Evolutionary conservation across 129 eudicot genomes (phyloP).

Genomic region (Glebionis coronaria): DNA sequence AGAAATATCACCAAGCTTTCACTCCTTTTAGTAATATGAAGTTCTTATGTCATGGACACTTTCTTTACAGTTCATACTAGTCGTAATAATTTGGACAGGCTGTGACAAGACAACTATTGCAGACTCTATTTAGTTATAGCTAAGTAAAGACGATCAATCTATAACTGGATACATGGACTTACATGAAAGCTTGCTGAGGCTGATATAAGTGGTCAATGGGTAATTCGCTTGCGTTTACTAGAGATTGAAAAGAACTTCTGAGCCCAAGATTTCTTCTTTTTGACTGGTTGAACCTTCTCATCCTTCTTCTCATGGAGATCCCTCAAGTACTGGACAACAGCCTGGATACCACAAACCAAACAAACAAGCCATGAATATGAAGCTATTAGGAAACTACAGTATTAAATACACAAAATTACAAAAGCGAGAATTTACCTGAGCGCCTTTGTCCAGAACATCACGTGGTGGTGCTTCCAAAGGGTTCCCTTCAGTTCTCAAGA

Average conservation of each 20-base stretch:
- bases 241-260: slow-evolving; percentile 58
- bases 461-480: slow-evolving; percentile 80
- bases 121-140: background rate
- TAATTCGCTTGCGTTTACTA: slow-evolving; percentile 72
- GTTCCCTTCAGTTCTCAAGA: slow-evolving; percentile 74
- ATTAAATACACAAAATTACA: background rate
- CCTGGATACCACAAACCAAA: slow-evolving; percentile 44
- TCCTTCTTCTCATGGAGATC: slow-evolving; percentile 66
- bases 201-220: slow-evolving; percentile 37
- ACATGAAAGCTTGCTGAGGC: slow-evolving; percentile 26
- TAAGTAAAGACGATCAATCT: slow-evolving; percentile 2
- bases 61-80: background rate
- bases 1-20: background rate
- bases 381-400: background rate
- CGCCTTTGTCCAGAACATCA: slow-evolving; percentile 58
- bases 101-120: background rate
- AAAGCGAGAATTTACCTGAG: slow-evolving; percentile 46
- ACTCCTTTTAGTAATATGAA: background rate
- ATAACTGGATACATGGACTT: slow-evolving; percentile 14
- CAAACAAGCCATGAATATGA: slow-evolving; percentile 13
- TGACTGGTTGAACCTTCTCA: slow-evolving; percentile 65
- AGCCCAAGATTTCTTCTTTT: slow-evolving; percentile 91
- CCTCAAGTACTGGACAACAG: slow-evolving; percentile 73
- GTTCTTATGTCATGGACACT: background rate
- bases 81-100: too few species aligned